Evolutionary conservation across 257 asterid species (phyloP).

Genomic region (Cinchona pubescens): DNA sequence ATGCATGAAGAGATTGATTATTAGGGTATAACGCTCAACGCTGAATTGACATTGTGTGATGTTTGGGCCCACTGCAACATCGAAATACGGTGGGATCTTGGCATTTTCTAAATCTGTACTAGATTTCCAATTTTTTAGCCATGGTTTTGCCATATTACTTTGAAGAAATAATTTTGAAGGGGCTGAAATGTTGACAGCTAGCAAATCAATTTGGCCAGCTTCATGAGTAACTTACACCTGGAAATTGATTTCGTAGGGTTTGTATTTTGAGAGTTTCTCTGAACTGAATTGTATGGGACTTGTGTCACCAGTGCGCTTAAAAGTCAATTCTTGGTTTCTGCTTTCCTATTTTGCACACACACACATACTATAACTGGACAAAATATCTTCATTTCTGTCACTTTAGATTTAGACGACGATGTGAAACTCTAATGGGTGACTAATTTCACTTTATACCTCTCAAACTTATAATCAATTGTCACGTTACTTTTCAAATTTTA

Average conservation of each 20-base stretch:
- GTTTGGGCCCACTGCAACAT: neutral
- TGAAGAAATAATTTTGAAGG: neutral
- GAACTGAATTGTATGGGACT: neutral
- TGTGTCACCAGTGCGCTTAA: neutral
- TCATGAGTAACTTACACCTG: neutral
- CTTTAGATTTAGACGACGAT: too few species aligned
- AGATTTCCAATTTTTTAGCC: neutral
- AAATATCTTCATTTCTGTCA: too few species aligned
- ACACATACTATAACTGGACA: neutral
- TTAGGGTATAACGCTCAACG: neutral
- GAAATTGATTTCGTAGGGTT: neutral
- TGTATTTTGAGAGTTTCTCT: neutral
- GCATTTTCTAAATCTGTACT: neutral
- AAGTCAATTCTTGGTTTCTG: neutral
- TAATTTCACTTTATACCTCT: too few species aligned
- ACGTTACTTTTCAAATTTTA: too few species aligned
- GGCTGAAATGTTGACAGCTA: slow-evolving; percentile 6
- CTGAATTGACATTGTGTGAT: too few species aligned
- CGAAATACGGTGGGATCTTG: neutral
- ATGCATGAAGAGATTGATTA: neutral
- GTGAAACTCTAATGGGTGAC: too few species aligned
- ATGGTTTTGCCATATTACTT: too few species aligned
- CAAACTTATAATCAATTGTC: too few species aligned
- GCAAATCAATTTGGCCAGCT: neutral
- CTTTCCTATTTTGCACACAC: neutral